A percentile compares a stretch with the other conserved stretches of the same genome.
phyloP scores from a whole-genome alignment of 208 protist genomes.

The Leishmania braziliensis region DNA sequence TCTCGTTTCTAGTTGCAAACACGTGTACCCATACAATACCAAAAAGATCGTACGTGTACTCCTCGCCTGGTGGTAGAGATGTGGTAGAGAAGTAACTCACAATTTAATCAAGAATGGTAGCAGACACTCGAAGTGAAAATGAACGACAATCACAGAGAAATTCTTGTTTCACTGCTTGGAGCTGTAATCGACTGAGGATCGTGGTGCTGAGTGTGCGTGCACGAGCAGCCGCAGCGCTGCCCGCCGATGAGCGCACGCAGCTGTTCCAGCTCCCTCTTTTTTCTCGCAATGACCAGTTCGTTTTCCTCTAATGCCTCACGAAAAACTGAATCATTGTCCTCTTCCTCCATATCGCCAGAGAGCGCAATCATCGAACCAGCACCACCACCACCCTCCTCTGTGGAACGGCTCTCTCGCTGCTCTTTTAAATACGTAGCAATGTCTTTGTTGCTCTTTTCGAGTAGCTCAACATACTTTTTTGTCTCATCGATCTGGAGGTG shows the following conservation, averaged over 20 bases:
- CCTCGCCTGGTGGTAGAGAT: neutral
- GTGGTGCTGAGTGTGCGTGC: constrained; percentile 8
- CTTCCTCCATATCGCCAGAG: constrained; percentile 9
- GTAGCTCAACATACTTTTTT: constrained; percentile 50
- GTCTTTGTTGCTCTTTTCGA: constrained; percentile 66
- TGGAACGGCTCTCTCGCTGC: constrained; percentile 5
- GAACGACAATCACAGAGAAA: constrained; percentile 12
- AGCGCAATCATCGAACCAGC: constrained; percentile 15
- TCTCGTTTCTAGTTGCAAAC: neutral
- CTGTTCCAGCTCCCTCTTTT: constrained; percentile 31
- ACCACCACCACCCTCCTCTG: constrained; percentile 19
- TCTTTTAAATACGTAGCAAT: constrained; percentile 42
- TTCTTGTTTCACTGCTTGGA: constrained; percentile 6
- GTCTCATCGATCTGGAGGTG: constrained; percentile 64
- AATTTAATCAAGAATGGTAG: neutral
- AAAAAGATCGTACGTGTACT: neutral
- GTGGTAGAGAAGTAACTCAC: neutral
- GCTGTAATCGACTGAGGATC: neutral
- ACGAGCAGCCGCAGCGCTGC: constrained; percentile 36
- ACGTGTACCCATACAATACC: neutral
- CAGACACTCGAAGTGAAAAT: neutral
- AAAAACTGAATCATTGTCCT: constrained; percentile 39
- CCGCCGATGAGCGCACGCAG: constrained; percentile 29
- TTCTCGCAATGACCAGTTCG: constrained; percentile 33
- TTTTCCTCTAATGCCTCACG: constrained; percentile 40